Evolutionary conservation across 192 early-diverging fungal genomes (phyloP), one percentile per base, ranked within the genome.

Genomic region (Mortierella alpina): DNA sequence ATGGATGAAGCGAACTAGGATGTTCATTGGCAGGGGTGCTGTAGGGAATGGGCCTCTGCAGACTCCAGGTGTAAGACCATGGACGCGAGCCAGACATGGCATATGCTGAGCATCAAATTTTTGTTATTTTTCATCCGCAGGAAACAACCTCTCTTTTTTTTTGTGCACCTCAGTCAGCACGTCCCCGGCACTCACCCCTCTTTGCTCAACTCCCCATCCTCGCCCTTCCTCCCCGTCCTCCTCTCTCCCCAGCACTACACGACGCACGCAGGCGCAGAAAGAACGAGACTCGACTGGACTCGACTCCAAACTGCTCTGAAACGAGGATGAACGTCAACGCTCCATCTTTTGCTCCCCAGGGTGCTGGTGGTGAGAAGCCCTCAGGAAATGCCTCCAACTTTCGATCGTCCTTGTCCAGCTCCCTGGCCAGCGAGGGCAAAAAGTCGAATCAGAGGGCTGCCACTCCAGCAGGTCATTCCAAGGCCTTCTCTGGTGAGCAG

Each of bases 261-360:
- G 39, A 42, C 14, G 49, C 50, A 53, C 49, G 22, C 17, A n/a
- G 14, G n/a, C 46, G 23, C 22, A 14, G 14, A 64, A 48, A 64
- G 44, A 23, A 31, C 50, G 14, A n/a, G 23, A 31, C 45, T 53
- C 17, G 9, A 31, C 31, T 31, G 31, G 31, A 31, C 9, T 7
- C 8, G 60, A 45, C 22, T 18, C 45, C 42, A 22, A 7, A 17
- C 45, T 8, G 2, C 17, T 20, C 12, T 20, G 13, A 46, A 59
- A 42, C 58, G 51, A 67, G 59, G 49, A 80, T 80, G 77, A 80
- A 80, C 57, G 65, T 72, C 60, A 80, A 80, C 63, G 77, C 77
- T 42, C 46, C 70, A 5, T 80, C 77, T 23, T 80, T 80, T 41
- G 49, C 66, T 18, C 77, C 77, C 11, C 77, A 80, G 53, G 60